Percentiles rank a stretch among this genome's conserved stretches.
These are phyloP conservation scores for Fusarium tricinctum DNA, from an alignment of 2,329 filamentous ascomycete species.

Conservation along the genomic window DNA sequence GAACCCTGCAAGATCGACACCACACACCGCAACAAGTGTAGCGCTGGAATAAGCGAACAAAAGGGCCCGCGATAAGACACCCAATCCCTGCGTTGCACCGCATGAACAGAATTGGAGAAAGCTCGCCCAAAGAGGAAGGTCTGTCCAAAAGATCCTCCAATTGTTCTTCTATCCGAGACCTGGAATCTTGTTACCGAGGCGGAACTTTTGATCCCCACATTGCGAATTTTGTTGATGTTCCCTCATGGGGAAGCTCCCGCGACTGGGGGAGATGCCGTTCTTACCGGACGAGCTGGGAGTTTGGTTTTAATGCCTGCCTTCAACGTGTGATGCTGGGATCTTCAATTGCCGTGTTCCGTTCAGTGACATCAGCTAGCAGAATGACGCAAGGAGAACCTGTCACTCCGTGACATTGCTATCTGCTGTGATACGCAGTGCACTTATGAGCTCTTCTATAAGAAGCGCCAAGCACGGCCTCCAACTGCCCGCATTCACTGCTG, in stretches of 20 bases:
- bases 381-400: constrained; percentile 11
- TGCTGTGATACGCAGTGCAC: not conserved
- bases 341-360: constrained; percentile 32
- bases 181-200: not conserved
- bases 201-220: constrained; percentile 39
- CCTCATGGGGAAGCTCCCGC: constrained; percentile 21
- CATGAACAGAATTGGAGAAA: not conserved
- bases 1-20: not conserved
- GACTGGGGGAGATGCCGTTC: constrained; percentile 21
- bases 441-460: constrained; percentile 13
- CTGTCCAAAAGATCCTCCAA: not conserved
- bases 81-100: not conserved
- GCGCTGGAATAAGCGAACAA: not conserved
- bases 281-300: constrained; percentile 19
- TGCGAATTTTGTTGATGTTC: not conserved
- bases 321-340: constrained; percentile 8
- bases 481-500: not conserved
- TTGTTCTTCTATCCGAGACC: not conserved
- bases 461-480: not conserved
- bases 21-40: not conserved
- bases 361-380: constrained; percentile 22
- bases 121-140: not conserved
- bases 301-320: not conserved
- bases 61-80: not conserved
- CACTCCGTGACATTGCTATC: not conserved